Conservation (phyloP, 148 eudicot species). For the Vaccinium myrtillus region DNA sequence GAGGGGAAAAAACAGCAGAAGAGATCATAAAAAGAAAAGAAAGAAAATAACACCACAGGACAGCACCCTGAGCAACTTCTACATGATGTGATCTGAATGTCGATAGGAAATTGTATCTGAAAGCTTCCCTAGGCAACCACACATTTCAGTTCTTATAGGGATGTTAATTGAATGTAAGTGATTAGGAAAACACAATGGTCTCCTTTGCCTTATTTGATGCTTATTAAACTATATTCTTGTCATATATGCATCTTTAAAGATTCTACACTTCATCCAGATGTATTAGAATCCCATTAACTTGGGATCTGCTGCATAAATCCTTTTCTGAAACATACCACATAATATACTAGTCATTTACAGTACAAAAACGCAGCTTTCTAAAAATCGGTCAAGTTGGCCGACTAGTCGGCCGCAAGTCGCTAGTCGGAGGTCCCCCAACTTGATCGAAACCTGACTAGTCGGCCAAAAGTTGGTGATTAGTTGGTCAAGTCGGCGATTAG, state of each 20-base stretch:
- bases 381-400: no score
- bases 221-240: background rate
- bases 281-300: no score
- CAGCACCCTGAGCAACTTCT: slow-evolving; percentile 8
- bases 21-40: background rate
- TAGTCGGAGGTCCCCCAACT: no score
- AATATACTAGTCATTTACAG: background rate
- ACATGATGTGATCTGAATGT: background rate
- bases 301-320: background rate
- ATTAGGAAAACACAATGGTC: background rate
- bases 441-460: no score
- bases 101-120: background rate
- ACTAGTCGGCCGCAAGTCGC: no score
- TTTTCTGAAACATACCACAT: background rate
- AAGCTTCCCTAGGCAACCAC: slow-evolving; percentile 6
- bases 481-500: no score
- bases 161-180: background rate
- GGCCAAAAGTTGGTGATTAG: no score
- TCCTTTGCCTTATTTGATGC: slow-evolving; percentile 13
- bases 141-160: background rate
- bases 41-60: background rate
- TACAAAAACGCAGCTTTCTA: background rate
- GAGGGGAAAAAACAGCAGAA: background rate
- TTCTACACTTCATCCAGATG: background rate
- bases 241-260: background rate